Evolutionary conservation across 1,139 yeast genomes (phyloP), one percentile per base, ranked within the genome.

Genomic region (Hemisphaericaspora lyxosophila): DNA sequence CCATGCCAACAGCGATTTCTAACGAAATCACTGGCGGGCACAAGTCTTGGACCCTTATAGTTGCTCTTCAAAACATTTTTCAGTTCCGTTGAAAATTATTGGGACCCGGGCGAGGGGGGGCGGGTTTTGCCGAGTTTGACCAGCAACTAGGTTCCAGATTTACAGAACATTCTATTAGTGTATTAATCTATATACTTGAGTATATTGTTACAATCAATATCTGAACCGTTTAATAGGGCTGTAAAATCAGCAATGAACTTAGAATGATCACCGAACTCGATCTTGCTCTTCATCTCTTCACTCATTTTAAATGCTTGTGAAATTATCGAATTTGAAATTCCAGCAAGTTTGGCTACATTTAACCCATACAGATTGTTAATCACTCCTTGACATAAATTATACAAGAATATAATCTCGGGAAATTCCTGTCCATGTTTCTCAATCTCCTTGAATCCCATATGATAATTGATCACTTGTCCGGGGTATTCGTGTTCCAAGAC

Each of bases 281-380:
- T 54, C 16, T 50, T 46, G 4, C 47, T 40, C 54, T 73, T 74
- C 49, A 72, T 53, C 15, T 58, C 53, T 35, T 64, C 67, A 3
- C 89, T 75, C 4, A 73, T 62, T 7, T 47, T 44, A 41, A 53
- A 64, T 0, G 94, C 94, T 2, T 57, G 53, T 2, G 62, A 53
- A 7, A 85, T 67, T 4, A 86, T 67, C 0, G 55, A 55, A 3
- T 55, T 57, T 2, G 85, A 81, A 3, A 86, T 63, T 1, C 78
- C 77, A 0, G 95, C 89, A 44, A 85, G 53, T 47, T 73, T 76
- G 1, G 95, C 95, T 33, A 85, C 92, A 51, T 86, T 85, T 34
- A 86, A 65, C 0, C 95, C 95, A 57, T 82, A 86, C 45, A 87
- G 84, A 44, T 79, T 78, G 29, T 71, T 67, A 26, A 86, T 79